Evolutionary conservation across 768 basidiomycete species (phyloP).

Genomic region (Hygrocybe punicea): DNA sequence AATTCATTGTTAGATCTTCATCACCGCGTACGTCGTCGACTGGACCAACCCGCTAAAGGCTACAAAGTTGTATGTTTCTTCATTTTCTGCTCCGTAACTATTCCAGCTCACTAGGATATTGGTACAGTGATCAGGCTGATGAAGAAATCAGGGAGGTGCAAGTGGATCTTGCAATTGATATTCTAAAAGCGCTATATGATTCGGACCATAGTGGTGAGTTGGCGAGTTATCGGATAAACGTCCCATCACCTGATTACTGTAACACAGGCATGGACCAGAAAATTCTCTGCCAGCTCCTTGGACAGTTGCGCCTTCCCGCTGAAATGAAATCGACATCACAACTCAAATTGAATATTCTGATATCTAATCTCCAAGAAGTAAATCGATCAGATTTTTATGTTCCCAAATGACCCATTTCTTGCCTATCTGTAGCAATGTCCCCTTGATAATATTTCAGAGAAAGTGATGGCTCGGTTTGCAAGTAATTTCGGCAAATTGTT

Average conservation of each 20-base stretch:
- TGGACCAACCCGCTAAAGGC: conserved; percentile 85
- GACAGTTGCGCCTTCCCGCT: conserved; percentile 52
- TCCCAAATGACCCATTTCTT: conserved; percentile 3
- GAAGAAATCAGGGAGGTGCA: conserved; percentile 49
- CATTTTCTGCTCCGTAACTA: conserved; percentile 5
- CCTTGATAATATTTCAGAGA: conserved; percentile 54
- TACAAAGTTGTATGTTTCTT: conserved; percentile 39
- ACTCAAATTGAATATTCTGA: conserved; percentile 46
- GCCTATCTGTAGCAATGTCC: conserved; percentile 55
- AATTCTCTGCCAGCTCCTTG: conserved; percentile 58
- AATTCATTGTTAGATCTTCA: conserved; percentile 54
- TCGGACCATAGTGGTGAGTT: conserved; percentile 46
- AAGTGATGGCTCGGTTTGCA: conserved; percentile 54
- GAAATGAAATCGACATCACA: conserved; percentile 38
- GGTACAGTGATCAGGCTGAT: conserved; percentile 12
- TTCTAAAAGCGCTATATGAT: conserved; percentile 48
- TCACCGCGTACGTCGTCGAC: conserved; percentile 72
- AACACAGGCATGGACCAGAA: conserved; percentile 58
- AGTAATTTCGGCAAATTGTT: conserved; percentile 45
- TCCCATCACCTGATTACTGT: not conserved
- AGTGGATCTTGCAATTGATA: conserved; percentile 55
- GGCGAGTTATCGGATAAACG: not conserved
- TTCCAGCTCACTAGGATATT: conserved; percentile 6
- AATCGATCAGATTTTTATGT: not conserved
- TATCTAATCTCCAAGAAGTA: conserved; percentile 53